phyloP scores from a whole-genome alignment of 129 eudicot genomes.

The Flaveria brownii region DNA sequence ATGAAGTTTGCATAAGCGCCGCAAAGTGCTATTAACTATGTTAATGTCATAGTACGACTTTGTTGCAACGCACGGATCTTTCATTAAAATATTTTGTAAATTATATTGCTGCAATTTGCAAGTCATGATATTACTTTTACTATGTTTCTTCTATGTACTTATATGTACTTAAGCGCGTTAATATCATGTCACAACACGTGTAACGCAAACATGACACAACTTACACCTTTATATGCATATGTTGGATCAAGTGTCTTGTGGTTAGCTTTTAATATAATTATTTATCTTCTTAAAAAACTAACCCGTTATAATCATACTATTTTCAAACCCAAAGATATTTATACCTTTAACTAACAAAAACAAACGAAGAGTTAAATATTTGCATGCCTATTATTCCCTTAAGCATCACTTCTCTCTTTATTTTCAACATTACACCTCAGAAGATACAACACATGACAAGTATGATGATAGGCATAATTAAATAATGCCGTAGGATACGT shows the following conservation, averaged over 20 bases:
- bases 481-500: neutral
- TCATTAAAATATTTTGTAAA: no score
- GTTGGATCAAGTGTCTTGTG: neutral
- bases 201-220: no score
- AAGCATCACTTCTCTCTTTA: constrained; percentile 18
- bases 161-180: no score
- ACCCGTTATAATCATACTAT: neutral
- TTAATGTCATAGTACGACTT: no score
- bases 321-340: neutral
- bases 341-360: neutral
- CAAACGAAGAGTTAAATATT: neutral
- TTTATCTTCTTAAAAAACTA: neutral
- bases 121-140: no score
- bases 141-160: no score
- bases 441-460: constrained; percentile 24
- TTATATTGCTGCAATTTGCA: no score
- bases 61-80: no score
- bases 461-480: constrained; percentile 16
- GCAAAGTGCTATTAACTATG: no score
- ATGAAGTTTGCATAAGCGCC: no score
- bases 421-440: constrained; percentile 19
- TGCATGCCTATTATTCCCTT: constrained; percentile 24
- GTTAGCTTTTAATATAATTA: neutral
- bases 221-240: neutral
- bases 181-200: no score